A percentile compares a stretch with the other conserved stretches of the same genome.
Evolutionary conservation across 495 filamentous ascomycete species (phyloP).

Genomic region (Trichodelitschia bisporula): DNA sequence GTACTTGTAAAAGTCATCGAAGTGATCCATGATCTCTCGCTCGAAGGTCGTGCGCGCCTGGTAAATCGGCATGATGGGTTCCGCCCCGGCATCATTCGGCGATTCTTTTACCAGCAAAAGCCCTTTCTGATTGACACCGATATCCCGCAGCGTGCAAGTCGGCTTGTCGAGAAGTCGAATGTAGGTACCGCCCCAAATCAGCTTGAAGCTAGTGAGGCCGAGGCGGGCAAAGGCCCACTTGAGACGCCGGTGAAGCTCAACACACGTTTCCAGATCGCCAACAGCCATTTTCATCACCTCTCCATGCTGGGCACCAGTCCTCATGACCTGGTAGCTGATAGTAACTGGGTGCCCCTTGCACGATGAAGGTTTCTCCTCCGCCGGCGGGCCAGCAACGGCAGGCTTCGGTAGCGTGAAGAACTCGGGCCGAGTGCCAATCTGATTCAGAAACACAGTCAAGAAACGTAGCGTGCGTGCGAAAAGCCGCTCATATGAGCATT

Average conservation of each 20-base stretch:
- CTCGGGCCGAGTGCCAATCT: no score
- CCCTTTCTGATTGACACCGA: conserved; percentile 10
- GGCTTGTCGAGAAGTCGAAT: conserved; percentile 21
- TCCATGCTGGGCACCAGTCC: conserved; percentile 28
- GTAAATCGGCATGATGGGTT: no score
- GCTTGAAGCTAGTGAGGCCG: conserved; percentile 30
- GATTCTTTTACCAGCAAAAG: conserved; percentile 21
- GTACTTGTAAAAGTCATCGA: conserved; percentile 62
- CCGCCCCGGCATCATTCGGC: conserved; percentile 10
- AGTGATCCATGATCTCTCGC: conserved; percentile 40
- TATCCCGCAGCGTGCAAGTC: conserved; percentile 16
- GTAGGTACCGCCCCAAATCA: conserved; percentile 25
- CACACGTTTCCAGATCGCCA: conserved; percentile 41
- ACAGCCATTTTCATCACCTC: conserved; percentile 28
- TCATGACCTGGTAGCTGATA: conserved; percentile 50
- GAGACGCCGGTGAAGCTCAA: no score
- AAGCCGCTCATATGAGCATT: no score
- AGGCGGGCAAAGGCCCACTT: no score
- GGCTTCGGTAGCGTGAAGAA: no score
- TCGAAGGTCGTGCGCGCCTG: no score
- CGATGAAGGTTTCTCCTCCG: no score
- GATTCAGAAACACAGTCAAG: no score
- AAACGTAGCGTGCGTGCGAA: no score
- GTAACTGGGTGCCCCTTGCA: conserved; percentile 24
- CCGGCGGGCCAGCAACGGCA: no score